Evolutionary conservation across 2,329 filamentous ascomycete genomes (phyloP), one percentile per base, ranked within the genome.

Genomic region (Rutstroemia sp.): DNA sequence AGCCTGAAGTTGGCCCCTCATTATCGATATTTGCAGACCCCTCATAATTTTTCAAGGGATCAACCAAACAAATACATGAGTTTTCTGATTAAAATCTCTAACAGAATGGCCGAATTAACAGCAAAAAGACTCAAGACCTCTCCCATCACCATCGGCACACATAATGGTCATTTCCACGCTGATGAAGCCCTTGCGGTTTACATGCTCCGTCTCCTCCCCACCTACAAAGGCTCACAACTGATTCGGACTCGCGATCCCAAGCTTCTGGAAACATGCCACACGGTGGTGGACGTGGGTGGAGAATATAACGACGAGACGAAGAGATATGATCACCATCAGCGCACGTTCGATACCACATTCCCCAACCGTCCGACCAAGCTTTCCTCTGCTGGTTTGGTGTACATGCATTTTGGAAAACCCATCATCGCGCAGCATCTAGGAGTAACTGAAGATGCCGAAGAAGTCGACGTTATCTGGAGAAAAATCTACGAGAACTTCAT

Each of bases 101-200:
- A 75, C 67, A 80, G 68, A 69, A 88, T 88, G 84, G 78, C 85
- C 67, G 82, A 89, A 78, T 81, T 77, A 69, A 80, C 85, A 67
- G 75, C 86, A 61, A 97, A 97, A 76, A 87, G 89, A 72, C 75
- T 95, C 71, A 96, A 95, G 80, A 89, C 86, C 65, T 78, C 82
- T 60, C 74, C 76, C 60, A 72, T 72, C 58, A 65, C 68, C 55
- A 75, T 87, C 62, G 94, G 92, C 69, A 99, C 94, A 30, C 94
- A 99, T 81, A 96, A 87, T 75, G 94, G 94, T 65, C 91, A 96
- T 78, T 99, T 99, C 81, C 94, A 99, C 77, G 94, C 94, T 71
- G 94, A 99, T 73, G 94, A 99, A 77, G 92, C 94, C 59, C 84
- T 99, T 45, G 94, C 94, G 57, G 92, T 99, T 62, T 91, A 95